Evolutionary conservation across 257 asterid genomes (phyloP), one percentile per base, ranked within the genome.

Genomic region (Capsicum chinense): DNA sequence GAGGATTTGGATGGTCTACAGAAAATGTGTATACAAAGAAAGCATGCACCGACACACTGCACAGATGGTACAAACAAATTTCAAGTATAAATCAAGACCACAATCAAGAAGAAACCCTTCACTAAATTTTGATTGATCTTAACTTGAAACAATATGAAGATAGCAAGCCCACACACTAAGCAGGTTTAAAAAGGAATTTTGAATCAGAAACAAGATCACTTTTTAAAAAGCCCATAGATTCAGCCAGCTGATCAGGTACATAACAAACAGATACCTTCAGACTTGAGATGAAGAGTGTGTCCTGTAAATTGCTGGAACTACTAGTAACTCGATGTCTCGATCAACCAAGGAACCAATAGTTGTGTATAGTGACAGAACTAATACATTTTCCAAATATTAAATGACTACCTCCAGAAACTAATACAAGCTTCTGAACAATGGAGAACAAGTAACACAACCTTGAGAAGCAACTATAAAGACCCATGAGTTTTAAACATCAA

Each of bases 321-420:
- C 87, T 79, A 81, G 86, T 86, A 64, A 89, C 86, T 19, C 87
- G 33, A 26, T 26, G 2, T 26, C 33, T 26, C 33, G 90, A 89
- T 92, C 93, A 80, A 88, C 87, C 94, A 93, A 89, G 85, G 92
- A 86, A 63, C 90, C 99, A 85, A 93, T 85, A 79, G 95, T 91
- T 14, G 99, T 87, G 87, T 97, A 95, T 47, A 97, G 78, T 73
- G 98, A 94, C 88, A 97, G 85, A 88, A 97, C 98, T 98, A 93
- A 97, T 89, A 87, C 3, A 44, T 17, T 70, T 85, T 83, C 56
- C 63, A 78, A 62, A 44, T 74, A 71, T 47, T 50, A 78, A 21
- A 84, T 68, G 58, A 56, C 19, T 74, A 58, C n/a, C 76, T 21
- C 39, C 13, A 19, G 66, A 82, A 19, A 80, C 2, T 81, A 33